A percentile compares a stretch with the other conserved stretches of the same genome.
phyloP scores from a whole-genome alignment of 2,329 filamentous ascomycete species.

The Alternaria gansuensis region DNA sequence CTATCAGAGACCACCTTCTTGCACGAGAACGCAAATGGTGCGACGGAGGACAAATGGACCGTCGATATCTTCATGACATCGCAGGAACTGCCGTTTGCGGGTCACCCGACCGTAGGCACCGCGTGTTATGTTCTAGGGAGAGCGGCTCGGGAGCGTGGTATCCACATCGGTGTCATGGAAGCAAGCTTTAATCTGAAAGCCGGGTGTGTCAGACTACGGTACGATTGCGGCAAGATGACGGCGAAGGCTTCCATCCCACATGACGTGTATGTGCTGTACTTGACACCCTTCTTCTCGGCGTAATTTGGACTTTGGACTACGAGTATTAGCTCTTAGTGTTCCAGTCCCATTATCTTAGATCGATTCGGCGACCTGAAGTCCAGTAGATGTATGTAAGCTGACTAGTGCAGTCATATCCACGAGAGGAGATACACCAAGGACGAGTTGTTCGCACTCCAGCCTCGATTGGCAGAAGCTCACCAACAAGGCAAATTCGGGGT shows the following conservation, averaged over 20 bases:
- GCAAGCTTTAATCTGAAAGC: constrained; percentile 56
- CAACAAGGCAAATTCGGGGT: constrained; percentile 22
- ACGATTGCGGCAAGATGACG: constrained; percentile 52
- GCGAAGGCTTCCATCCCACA: constrained; percentile 73
- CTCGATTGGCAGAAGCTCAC: constrained; percentile 42
- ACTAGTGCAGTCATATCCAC: constrained; percentile 38
- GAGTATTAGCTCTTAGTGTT: background rate
- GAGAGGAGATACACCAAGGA: constrained; percentile 32
- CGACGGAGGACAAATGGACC: constrained; percentile 49
- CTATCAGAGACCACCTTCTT: constrained; percentile 67
- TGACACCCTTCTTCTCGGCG: background rate
- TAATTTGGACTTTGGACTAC: background rate
- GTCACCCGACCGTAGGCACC: constrained; percentile 66
- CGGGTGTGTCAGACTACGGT: constrained; percentile 56
- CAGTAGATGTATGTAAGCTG: constrained; percentile 16
- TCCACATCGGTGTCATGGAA: constrained; percentile 37
- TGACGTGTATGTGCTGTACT: constrained; percentile 63
- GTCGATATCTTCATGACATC: constrained; percentile 65
- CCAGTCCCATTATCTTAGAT: constrained; percentile 20
- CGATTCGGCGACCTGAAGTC: background rate
- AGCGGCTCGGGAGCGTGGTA: constrained; percentile 32
- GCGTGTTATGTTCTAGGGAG: constrained; percentile 58
- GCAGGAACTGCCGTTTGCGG: constrained; percentile 65
- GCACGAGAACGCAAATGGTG: constrained; percentile 47
- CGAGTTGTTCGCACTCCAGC: constrained; percentile 48